Evolutionary conservation across 2,329 filamentous ascomycete species (phyloP), one percentile per base, ranked within the genome.

Genomic region (Phyllosticta paracitricarpa): DNA sequence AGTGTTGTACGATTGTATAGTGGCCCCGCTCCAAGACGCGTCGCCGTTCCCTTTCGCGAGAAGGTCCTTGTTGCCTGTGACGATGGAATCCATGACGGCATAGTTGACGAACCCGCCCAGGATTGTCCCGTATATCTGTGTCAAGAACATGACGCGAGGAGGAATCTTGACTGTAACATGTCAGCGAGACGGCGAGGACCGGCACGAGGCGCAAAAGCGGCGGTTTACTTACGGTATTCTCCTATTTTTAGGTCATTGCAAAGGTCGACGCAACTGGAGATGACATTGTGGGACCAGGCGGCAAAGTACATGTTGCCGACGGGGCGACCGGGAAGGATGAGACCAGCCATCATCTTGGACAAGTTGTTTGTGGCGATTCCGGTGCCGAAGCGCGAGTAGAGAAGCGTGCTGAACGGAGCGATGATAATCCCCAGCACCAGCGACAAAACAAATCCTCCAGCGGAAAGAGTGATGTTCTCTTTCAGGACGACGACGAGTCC

Each of bases 271-370:
- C 76, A 71, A 57, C 81, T 81, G 2, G 61, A 12, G 56, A 84
- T 83, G 56, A 84, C 79, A 48, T 79, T 82, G 69, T 84, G 82
- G 1, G 81, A 84, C 81, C 81, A 84, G 10, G 78, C 78, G 7
- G 81, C 79, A 66, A 83, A 83, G 68, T 83, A 83, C 78, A 83
- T 81, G 68, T 83, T 83, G 2, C 79, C 81, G 4, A 83, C 65
- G 0, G 81, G 81, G 1, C 77, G 76, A 1, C 75, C 78, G 1
- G 81, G 81, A 2, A 82, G 64, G 62, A 81, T 70, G 2, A 82
- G 71, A 57, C 81, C 81, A 0, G 77, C 81, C 56, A 84, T 62
- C 80, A 83, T 81, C 64, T 83, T 83, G 22, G 81, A 83, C 51
- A 84, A 62, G 61, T 84, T 82, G 66, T 84, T 84, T 2, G 81